Evolutionary conservation across 345 rosid species (phyloP).

Genomic region (Barbarea vulgaris): DNA sequence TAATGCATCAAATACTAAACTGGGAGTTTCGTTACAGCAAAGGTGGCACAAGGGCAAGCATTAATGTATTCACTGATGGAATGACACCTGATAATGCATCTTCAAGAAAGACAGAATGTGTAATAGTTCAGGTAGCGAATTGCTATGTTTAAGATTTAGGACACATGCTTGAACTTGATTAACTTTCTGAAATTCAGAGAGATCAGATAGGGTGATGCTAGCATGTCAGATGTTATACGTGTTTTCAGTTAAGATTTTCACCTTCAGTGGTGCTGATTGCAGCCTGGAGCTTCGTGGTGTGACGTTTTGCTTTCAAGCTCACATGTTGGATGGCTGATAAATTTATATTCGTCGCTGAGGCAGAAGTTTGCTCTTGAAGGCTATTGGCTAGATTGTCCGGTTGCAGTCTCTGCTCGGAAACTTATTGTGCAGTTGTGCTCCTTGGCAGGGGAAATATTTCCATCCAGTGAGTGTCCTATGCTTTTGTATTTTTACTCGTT

Average conservation of each 20-base stretch:
- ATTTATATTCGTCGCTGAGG: constrained; percentile 75
- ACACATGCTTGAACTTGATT: constrained; percentile 10
- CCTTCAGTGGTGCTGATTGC: constrained; percentile 45
- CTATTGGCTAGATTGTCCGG: constrained; percentile 90
- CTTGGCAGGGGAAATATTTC: constrained; percentile 78
- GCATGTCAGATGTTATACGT: constrained; percentile 18
- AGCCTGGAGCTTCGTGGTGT: constrained; percentile 96
- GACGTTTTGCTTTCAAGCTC: constrained; percentile 87
- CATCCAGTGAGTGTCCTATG: constrained; percentile 58
- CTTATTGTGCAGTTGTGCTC: constrained; percentile 91
- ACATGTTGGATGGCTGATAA: constrained; percentile 81
- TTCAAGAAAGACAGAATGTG: constrained; percentile 67
- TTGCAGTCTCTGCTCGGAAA: constrained; percentile 94
- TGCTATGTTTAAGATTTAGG: constrained; percentile 21
- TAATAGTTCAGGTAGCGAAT: constrained; percentile 72
- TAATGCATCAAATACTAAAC: constrained; percentile 90
- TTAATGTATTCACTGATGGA: constrained; percentile 63
- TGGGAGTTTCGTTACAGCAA: constrained; percentile 79
- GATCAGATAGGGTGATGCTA: constrained; percentile 20
- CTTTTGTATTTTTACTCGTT: constrained; percentile 21
- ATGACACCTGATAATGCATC: constrained; percentile 53
- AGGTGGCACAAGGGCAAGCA: constrained; percentile 48
- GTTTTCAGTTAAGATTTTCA: constrained; percentile 23
- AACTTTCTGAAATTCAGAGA: constrained; percentile 26
- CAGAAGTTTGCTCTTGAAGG: constrained; percentile 70